Conservation (phyloP, 768 basidiomycete genomes). For the Suillus discolor region DNA sequence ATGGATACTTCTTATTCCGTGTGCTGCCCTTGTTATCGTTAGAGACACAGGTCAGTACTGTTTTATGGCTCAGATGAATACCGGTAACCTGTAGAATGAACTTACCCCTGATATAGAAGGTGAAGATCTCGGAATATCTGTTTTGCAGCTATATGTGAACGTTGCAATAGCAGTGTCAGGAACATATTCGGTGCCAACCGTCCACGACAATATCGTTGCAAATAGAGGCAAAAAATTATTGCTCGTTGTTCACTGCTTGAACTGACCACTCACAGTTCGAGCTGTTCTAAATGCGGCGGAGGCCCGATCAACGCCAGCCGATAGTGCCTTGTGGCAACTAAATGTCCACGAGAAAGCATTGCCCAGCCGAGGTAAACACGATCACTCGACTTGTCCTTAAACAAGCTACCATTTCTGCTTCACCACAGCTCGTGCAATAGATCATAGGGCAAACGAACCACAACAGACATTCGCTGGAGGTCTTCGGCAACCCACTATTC, state of each 20-base stretch:
- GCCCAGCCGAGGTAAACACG: constrained; percentile 5
- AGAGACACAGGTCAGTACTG: constrained; percentile 4
- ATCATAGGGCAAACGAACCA: background rate
- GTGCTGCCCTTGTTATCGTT: background rate
- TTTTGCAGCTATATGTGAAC: background rate
- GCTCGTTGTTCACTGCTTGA: background rate
- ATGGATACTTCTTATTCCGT: background rate
- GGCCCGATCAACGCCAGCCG: background rate
- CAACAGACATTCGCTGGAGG: background rate
- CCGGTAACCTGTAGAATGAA: constrained; percentile 1
- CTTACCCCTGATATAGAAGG: constrained; percentile 2
- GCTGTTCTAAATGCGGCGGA: background rate
- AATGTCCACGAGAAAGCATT: background rate
- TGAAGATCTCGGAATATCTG: background rate
- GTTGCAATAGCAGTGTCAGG: background rate
- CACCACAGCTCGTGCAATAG: background rate
- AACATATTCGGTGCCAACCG: background rate
- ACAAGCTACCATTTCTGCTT: constrained; percentile 1
- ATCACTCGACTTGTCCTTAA: background rate
- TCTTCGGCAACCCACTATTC: background rate
- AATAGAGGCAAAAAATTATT: constrained; percentile 1
- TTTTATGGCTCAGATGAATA: background rate
- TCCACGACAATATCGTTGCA: background rate
- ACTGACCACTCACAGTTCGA: constrained; percentile 1
- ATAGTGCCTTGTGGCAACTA: background rate